Evolutionary conservation across 805 yeast species (phyloP).

Genomic region (Metschnikowia dekortorum): DNA sequence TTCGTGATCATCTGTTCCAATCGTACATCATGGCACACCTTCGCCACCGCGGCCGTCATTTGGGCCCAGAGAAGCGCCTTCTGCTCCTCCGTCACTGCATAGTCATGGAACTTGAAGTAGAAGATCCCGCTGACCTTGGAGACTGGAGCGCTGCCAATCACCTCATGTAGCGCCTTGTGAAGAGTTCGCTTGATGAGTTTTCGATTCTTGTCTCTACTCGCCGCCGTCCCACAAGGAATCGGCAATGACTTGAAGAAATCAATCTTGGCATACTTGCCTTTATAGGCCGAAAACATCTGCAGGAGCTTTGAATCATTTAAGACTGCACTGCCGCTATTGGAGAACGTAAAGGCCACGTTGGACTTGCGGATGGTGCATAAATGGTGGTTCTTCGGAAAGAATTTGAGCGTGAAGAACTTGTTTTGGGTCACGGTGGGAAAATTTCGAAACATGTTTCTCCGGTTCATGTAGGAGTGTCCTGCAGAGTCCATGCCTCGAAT

Average conservation of each 20-base stretch:
- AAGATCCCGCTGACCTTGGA: constrained; percentile 14
- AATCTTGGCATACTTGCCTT: constrained; percentile 23
- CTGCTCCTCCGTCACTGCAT: constrained; percentile 7
- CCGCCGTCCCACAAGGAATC: constrained; percentile 32
- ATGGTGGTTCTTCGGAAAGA: constrained; percentile 28
- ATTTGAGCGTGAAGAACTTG: constrained; percentile 24
- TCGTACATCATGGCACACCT: constrained; percentile 4
- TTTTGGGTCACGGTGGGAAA: constrained; percentile 17
- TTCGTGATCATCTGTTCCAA: not conserved
- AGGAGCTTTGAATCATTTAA: constrained; percentile 26
- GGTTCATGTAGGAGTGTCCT: constrained; percentile 15
- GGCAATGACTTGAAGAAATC: constrained; percentile 22
- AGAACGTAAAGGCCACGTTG: constrained; percentile 33
- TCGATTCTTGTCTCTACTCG: constrained; percentile 24
- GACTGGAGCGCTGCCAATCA: not conserved
- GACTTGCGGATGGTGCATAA: constrained; percentile 32
- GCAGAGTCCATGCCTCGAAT: constrained; percentile 32
- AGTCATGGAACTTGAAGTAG: constrained; percentile 10
- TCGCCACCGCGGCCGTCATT: constrained; percentile 9
- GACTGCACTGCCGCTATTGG: constrained; percentile 24
- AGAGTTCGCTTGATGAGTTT: constrained; percentile 32
- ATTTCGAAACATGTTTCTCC: constrained; percentile 7
- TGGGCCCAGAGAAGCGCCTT: not conserved
- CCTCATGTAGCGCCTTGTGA: constrained; percentile 8
- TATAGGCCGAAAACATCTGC: constrained; percentile 19